A percentile compares a stretch with the other conserved stretches of the same genome.
phyloP scores from a whole-genome alignment of 345 rosid species.

The Populus tremula region DNA sequence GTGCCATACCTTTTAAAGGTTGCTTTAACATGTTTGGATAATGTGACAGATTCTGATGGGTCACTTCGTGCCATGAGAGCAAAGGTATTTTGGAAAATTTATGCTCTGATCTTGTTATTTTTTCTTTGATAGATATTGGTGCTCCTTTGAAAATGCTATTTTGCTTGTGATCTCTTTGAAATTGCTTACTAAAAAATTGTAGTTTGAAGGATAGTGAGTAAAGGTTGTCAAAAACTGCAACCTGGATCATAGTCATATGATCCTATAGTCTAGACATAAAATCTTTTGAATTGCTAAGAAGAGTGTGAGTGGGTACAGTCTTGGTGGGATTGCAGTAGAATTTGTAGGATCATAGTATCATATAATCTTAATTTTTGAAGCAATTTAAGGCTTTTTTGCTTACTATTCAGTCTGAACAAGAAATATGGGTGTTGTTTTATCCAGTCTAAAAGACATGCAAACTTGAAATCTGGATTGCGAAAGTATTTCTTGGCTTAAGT shows the following conservation, averaged over 20 bases:
- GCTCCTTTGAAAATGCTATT: neutral
- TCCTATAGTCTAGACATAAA: neutral
- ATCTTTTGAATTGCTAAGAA: neutral
- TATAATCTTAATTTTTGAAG: neutral
- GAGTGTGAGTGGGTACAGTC: neutral
- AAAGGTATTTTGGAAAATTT: conserved; percentile 50
- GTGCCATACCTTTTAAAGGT: conserved; percentile 83
- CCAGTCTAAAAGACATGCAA: neutral
- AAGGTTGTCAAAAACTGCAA: neutral
- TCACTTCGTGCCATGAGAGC: conserved; percentile 86
- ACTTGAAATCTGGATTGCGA: too few relatives aligned
- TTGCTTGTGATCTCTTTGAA: neutral
- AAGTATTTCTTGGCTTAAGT: neutral
- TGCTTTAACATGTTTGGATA: conserved; percentile 78
- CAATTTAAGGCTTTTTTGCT: neutral
- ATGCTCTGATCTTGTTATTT: neutral
- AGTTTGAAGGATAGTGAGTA: neutral
- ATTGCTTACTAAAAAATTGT: neutral
- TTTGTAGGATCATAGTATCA: neutral
- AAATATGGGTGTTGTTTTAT: neutral
- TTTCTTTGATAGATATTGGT: neutral
- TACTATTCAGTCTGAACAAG: neutral
- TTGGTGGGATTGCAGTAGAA: neutral
- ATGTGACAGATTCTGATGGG: conserved; percentile 83
- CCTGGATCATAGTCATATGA: neutral